Evolutionary conservation across 1,139 yeast species (phyloP).

Genomic region (Kodamaea ohmeri): DNA sequence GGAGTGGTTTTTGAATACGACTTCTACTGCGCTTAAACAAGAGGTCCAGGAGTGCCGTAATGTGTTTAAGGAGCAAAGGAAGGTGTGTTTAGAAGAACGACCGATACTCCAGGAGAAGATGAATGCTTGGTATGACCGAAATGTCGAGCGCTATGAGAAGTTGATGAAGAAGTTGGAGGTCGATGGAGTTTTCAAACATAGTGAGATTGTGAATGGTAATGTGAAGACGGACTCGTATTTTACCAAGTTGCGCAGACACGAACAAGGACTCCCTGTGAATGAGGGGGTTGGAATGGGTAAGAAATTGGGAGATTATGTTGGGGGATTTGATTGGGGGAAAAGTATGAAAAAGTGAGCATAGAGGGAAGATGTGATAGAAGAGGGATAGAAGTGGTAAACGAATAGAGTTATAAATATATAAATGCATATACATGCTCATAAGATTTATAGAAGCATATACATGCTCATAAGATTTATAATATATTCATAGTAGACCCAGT

Average conservation of each 20-base stretch:
- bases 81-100: conserved; percentile 17
- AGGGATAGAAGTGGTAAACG: neutral
- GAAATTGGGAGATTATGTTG: conserved; percentile 32
- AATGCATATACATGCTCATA: too few relatives aligned
- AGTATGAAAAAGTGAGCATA: neutral
- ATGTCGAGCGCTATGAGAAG: conserved; percentile 17
- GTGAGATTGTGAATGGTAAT: conserved; percentile 30
- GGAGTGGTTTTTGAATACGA: conserved; percentile 23
- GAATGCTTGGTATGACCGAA: conserved; percentile 24
- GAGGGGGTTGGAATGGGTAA: conserved; percentile 34
- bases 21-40: conserved; percentile 18
- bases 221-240: conserved; percentile 7
- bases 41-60: conserved; percentile 16
- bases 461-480: too few relatives aligned
- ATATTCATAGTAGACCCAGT: too few relatives aligned
- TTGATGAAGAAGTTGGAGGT: conserved; percentile 19
- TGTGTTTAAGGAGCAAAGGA: conserved; percentile 15
- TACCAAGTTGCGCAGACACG: conserved; percentile 10
- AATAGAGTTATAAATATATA: conserved; percentile 10
- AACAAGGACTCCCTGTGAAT: conserved; percentile 22
- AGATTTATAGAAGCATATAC: too few relatives aligned
- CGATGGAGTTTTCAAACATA: conserved; percentile 31
- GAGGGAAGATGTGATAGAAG: neutral
- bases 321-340: conserved; percentile 20
- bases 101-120: conserved; percentile 23